Conservation (phyloP, 495 filamentous ascomycete genomes). For the Venustampulla echinocandica region DNA sequence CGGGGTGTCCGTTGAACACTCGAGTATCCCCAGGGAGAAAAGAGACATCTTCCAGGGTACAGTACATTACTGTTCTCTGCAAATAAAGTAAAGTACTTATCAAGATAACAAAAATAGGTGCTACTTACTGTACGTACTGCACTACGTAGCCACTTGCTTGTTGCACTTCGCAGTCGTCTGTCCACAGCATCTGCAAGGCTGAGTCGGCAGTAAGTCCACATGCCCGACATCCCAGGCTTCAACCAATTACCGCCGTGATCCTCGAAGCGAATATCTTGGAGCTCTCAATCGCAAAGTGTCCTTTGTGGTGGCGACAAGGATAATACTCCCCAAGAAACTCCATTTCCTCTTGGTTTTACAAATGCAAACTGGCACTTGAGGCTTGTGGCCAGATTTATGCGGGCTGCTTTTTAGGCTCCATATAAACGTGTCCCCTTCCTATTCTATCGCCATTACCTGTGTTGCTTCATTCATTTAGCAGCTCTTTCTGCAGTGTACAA, state of each 20-base stretch:
- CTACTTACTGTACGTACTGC: too few species aligned
- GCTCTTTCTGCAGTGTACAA: conserved; percentile 1
- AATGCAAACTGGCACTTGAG: conserved; percentile 4
- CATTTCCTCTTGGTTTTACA: conserved; percentile 8
- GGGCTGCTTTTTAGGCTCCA: conserved; percentile 7
- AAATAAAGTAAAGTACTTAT: too few species aligned
- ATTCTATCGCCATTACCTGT: not conserved
- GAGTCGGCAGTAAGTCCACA: not conserved
- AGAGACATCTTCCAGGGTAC: too few species aligned
- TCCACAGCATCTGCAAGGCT: too few species aligned
- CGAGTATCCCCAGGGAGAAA: too few species aligned
- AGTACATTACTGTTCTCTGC: too few species aligned
- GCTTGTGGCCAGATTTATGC: conserved; percentile 23
- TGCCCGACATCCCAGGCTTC: conserved; percentile 8
- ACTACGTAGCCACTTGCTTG: too few species aligned
- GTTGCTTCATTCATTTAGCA: conserved; percentile 25
- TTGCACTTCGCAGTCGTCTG: too few species aligned
- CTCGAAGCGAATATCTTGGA: too few species aligned
- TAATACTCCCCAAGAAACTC: conserved; percentile 3
- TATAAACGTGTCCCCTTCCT: conserved; percentile 14
- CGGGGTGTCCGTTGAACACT: too few species aligned
- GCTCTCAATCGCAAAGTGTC: conserved; percentile 15
- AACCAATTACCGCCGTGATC: conserved; percentile 1
- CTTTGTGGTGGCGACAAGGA: conserved; percentile 16
- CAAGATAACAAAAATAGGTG: too few species aligned